These are phyloP conservation scores for Sporothrix schenckii DNA, from an alignment of 2,329 filamentous ascomycete genomes.

Conservation along the genomic window DNA sequence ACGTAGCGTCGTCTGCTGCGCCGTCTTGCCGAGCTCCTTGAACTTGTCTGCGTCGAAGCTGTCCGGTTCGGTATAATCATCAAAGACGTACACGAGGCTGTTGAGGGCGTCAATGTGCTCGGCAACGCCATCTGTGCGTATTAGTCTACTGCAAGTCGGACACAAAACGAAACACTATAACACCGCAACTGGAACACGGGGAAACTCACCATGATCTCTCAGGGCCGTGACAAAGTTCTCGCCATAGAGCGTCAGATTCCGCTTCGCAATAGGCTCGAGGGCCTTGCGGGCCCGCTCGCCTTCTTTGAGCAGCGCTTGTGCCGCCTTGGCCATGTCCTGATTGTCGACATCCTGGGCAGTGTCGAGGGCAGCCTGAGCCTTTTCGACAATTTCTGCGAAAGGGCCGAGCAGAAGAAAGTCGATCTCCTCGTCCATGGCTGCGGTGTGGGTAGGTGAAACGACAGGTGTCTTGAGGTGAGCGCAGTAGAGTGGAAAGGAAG, in stretches of 20 bases:
- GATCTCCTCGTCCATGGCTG: conserved; percentile 38
- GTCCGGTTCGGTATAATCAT: conserved; percentile 56
- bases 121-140: conserved; percentile 53
- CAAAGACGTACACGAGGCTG: conserved; percentile 60
- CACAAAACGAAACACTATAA: not conserved
- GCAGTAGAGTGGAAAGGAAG: not conserved
- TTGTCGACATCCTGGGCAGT: conserved; percentile 50
- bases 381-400: conserved; percentile 58
- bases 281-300: conserved; percentile 48
- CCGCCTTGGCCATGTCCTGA: conserved; percentile 55
- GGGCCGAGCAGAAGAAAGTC: conserved; percentile 53
- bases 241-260: conserved; percentile 54
- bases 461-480: not conserved
- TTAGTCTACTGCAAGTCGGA: not conserved
- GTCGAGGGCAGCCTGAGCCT: conserved; percentile 51
- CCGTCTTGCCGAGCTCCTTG: conserved; percentile 52
- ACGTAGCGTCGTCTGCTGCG: conserved; percentile 53
- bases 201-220: conserved; percentile 55
- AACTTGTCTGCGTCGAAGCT: conserved; percentile 57
- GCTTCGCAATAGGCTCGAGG: conserved; percentile 56
- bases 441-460: not conserved
- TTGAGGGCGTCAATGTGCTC: conserved; percentile 52
- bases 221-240: conserved; percentile 55
- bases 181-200: too few species aligned
- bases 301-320: conserved; percentile 45